Conservation (phyloP, 768 basidiomycete genomes). For the Russula emetica region DNA sequence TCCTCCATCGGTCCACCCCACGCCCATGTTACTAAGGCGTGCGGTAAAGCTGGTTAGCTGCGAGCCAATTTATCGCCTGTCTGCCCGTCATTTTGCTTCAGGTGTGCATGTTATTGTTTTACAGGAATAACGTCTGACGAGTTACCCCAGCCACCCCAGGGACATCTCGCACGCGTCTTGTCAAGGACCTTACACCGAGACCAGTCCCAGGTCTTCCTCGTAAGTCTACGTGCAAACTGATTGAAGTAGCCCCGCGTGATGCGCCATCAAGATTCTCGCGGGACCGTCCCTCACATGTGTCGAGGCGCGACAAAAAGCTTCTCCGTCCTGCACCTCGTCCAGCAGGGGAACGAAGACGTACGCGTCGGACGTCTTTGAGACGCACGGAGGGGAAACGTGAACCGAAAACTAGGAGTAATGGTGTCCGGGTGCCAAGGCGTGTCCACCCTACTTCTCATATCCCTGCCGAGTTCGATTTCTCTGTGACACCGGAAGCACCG, state of each 20-base stretch:
- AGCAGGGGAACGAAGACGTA: neutral
- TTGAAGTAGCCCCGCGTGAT: slow-evolving; percentile 24
- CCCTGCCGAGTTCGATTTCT: slow-evolving; percentile 39
- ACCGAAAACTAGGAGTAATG: neutral
- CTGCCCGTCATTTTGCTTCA: slow-evolving; percentile 15
- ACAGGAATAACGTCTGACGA: neutral
- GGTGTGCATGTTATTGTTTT: slow-evolving; percentile 1
- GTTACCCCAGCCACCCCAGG: slow-evolving; percentile 37
- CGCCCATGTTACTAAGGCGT: slow-evolving; percentile 1
- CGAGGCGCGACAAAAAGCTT: neutral
- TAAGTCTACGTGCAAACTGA: slow-evolving; percentile 17
- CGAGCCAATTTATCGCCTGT: neutral
- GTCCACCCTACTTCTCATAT: slow-evolving; percentile 17
- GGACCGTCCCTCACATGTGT: slow-evolving; percentile 3
- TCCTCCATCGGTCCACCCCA: neutral
- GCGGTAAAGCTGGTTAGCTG: neutral
- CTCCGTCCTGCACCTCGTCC: neutral
- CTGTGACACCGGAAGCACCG: slow-evolving; percentile 29
- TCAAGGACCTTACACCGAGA: slow-evolving; percentile 25
- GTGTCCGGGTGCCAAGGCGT: neutral
- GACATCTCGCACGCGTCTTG: slow-evolving; percentile 26
- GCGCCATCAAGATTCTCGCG: slow-evolving; percentile 11
- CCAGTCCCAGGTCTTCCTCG: neutral
- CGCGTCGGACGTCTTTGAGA: neutral
- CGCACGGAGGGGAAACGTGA: neutral